Evolutionary conservation across 2,329 filamentous ascomycete species (phyloP).

Genomic region (Tolypocladium amazonense): DNA sequence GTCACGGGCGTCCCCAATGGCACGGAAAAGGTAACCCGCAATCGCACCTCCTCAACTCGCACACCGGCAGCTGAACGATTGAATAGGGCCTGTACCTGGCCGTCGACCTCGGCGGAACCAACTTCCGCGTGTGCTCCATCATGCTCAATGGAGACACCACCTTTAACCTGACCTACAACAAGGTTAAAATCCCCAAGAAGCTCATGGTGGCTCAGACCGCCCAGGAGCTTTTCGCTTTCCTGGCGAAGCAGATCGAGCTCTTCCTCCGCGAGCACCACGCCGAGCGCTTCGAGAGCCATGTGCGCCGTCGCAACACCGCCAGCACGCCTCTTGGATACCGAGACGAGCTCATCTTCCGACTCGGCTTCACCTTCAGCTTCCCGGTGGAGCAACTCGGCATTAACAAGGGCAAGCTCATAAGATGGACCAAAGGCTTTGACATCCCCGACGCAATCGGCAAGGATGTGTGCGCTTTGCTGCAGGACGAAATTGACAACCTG

Average conservation of each 20-base stretch:
- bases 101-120: constrained; percentile 95
- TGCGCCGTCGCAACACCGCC: constrained; percentile 51
- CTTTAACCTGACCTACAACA: constrained; percentile 86
- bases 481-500: constrained; percentile 79
- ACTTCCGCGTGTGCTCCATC: constrained; percentile 96
- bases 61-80: background rate
- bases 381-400: constrained; percentile 90
- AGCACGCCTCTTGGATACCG: constrained; percentile 48
- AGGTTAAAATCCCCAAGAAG: constrained; percentile 79
- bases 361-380: constrained; percentile 99
- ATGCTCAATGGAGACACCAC: constrained; percentile 88
- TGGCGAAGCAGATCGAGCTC: constrained; percentile 82
- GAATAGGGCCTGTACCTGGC: constrained; percentile 85
- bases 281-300: constrained; percentile 69
- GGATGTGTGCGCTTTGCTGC: constrained; percentile 85
- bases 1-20: constrained; percentile 94
- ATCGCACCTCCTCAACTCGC: background rate
- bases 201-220: constrained; percentile 85
- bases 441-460: constrained; percentile 90
- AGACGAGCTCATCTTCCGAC: constrained; percentile 73
- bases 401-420: constrained; percentile 86
- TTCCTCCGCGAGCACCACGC: constrained; percentile 83
- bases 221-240: constrained; percentile 80
- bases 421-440: constrained; percentile 98
- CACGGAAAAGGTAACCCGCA: constrained; percentile 70